Percentiles rank a stretch among this genome's conserved stretches.
These are phyloP conservation scores for Dichotomocladium elegans DNA, from an alignment of 371 early-diverging fungal species.

Conservation along the genomic window DNA sequence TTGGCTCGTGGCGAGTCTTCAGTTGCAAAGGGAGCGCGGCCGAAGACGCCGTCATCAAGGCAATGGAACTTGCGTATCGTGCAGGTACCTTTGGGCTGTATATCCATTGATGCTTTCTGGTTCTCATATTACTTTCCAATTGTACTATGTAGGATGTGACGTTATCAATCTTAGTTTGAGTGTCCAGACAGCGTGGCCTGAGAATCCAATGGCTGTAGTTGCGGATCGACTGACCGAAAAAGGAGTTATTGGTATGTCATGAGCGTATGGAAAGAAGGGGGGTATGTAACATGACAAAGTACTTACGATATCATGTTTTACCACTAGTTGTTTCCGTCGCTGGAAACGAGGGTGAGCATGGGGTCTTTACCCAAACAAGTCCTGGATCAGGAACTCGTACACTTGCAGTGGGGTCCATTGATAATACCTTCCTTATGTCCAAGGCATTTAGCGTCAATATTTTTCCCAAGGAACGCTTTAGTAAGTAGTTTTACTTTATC, in stretches of 20 bases:
- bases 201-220: conserved; percentile 32
- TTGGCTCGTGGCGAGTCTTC: conserved; percentile 57
- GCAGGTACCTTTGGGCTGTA: conserved; percentile 32
- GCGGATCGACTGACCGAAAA: conserved; percentile 23
- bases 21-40: conserved; percentile 55
- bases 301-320: too few species aligned
- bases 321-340: conserved; percentile 46
- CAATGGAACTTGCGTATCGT: conserved; percentile 44
- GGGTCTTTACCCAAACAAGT: conserved; percentile 38
- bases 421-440: conserved; percentile 28
- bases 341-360: conserved; percentile 56
- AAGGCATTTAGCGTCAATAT: conserved; percentile 9
- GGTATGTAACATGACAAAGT: not conserved
- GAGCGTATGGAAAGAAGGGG: not conserved
- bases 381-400: conserved; percentile 47
- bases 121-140: not conserved
- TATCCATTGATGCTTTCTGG: not conserved
- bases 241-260: conserved; percentile 21
- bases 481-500: conserved; percentile 24
- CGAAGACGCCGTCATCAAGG: conserved; percentile 54
- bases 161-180: conserved; percentile 23
- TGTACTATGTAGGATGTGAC: conserved; percentile 13
- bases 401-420: conserved; percentile 62
- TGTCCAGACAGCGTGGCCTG: conserved; percentile 30
- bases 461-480: conserved; percentile 13